A percentile compares a stretch with the other conserved stretches of the same genome.
Evolutionary conservation across 176 grass and related monocot genomes (phyloP).

Genomic region (Thinopyrum elongatum): DNA sequence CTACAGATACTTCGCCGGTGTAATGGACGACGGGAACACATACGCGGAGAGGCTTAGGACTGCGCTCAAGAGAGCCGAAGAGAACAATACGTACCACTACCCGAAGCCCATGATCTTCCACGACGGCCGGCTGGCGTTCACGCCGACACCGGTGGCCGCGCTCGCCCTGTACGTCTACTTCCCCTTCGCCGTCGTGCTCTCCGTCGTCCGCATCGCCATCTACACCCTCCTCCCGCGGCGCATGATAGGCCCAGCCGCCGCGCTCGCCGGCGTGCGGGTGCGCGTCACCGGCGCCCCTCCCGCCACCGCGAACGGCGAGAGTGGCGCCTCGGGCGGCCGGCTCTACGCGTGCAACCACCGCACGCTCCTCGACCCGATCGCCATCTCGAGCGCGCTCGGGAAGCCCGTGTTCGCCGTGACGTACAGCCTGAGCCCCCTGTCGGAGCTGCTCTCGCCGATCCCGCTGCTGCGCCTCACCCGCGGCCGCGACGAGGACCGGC

Average conservation of each 20-base stretch:
- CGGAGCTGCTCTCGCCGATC: slow-evolving; percentile 61
- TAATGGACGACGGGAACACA: slow-evolving; percentile 2
- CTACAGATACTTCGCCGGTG: slow-evolving; percentile 28
- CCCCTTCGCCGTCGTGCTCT: slow-evolving; percentile 43
- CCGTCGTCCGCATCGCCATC: slow-evolving; percentile 35
- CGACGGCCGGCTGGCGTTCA: slow-evolving; percentile 64
- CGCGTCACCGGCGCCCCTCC: slow-evolving; percentile 13
- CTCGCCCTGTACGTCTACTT: slow-evolving; percentile 71
- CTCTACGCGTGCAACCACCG: slow-evolving; percentile 79
- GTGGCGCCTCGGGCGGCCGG: not conserved
- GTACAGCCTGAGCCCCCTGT: slow-evolving; percentile 57
- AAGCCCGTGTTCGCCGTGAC: slow-evolving; percentile 32
- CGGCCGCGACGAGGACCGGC: slow-evolving; percentile 43
- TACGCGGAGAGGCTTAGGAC: not conserved
- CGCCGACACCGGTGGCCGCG: slow-evolving; percentile 41
- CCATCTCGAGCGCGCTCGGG: slow-evolving; percentile 47
- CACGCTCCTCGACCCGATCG: slow-evolving; percentile 67
- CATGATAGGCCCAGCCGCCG: slow-evolving; percentile 13
- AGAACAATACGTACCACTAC: not conserved
- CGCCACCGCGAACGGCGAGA: not conserved
- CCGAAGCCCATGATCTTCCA: slow-evolving; percentile 62
- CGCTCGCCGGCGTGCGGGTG: slow-evolving; percentile 39
- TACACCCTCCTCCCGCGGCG: slow-evolving; percentile 51
- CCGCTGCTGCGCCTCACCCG: slow-evolving; percentile 49
- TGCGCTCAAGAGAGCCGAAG: not conserved